These are phyloP conservation scores for Colletotrichum eleusines DNA, from an alignment of 2,329 filamentous ascomycete genomes.

Conservation along the genomic window DNA sequence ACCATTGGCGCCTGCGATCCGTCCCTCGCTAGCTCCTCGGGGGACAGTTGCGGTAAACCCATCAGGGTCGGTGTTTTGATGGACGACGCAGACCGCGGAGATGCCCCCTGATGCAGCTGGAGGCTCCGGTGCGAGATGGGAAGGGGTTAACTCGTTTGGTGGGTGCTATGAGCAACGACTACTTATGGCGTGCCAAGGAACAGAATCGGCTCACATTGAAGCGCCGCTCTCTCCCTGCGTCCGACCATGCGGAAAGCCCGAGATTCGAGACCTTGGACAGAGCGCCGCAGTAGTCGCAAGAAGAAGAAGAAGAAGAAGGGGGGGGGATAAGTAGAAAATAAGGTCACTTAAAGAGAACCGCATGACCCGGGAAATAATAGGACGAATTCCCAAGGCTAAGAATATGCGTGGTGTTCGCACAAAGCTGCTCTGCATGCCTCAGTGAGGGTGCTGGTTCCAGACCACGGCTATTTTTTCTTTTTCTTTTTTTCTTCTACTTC, in stretches of 20 bases:
- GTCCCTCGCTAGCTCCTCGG: constrained; percentile 32
- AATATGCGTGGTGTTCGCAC: too few species aligned
- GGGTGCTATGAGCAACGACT: not conserved
- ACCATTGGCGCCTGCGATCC: constrained; percentile 34
- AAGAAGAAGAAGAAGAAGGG: not conserved
- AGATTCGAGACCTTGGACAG: not conserved
- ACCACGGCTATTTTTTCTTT: not conserved
- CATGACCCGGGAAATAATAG: too few species aligned
- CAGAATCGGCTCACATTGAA: not conserved
- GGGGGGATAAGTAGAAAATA: too few species aligned
- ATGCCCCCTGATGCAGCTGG: not conserved
- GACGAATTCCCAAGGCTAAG: too few species aligned
- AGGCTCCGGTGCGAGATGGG: not conserved
- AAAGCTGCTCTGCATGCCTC: too few species aligned
- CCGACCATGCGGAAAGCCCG: not conserved
- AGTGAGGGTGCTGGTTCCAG: not conserved
- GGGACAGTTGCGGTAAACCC: constrained; percentile 28
- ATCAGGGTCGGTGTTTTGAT: not conserved
- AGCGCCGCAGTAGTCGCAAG: not conserved
- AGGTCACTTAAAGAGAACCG: too few species aligned
- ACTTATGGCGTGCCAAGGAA: not conserved
- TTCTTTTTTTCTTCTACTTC: too few species aligned
- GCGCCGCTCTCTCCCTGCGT: constrained; percentile 14
- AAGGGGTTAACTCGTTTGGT: too few species aligned
- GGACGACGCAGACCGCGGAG: not conserved